Conservation (phyloP, 2,329 filamentous ascomycete genomes). For the Fusarium tuaranense region DNA sequence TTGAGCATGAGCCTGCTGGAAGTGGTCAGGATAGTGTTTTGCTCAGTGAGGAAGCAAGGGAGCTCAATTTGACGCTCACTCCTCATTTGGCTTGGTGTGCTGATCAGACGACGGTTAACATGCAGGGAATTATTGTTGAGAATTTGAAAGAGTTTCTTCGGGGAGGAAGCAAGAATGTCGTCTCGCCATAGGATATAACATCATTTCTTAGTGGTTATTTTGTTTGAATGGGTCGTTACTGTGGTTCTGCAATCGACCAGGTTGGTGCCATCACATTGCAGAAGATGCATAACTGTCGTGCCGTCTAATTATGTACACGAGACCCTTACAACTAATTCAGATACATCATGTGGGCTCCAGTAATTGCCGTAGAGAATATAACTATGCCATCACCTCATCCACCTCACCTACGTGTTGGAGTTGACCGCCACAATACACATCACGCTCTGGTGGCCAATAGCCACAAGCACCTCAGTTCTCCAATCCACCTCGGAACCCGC, state of each 20-base stretch:
- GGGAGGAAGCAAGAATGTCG: background rate
- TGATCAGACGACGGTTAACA: background rate
- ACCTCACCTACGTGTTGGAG: background rate
- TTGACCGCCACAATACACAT: background rate
- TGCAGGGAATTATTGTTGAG: background rate
- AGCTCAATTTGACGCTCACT: background rate
- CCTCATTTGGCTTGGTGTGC: slow-evolving; percentile 11
- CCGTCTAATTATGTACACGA: background rate
- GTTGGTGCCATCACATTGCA: background rate
- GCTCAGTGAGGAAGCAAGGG: background rate
- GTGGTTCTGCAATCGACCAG: background rate
- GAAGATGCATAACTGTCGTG: background rate
- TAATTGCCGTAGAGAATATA: no score
- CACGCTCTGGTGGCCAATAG: background rate
- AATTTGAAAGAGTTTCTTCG: background rate
- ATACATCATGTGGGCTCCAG: background rate
- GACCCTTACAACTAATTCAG: background rate
- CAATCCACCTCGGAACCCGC: background rate
- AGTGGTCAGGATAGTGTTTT: background rate
- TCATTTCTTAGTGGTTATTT: background rate
- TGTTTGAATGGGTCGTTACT: background rate
- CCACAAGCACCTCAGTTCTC: background rate
- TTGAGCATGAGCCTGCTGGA: slow-evolving; percentile 12
- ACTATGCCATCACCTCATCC: background rate
- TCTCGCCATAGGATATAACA: background rate